Conservation (phyloP, 106 monocot genomes). For the Allium fistulosum region DNA sequence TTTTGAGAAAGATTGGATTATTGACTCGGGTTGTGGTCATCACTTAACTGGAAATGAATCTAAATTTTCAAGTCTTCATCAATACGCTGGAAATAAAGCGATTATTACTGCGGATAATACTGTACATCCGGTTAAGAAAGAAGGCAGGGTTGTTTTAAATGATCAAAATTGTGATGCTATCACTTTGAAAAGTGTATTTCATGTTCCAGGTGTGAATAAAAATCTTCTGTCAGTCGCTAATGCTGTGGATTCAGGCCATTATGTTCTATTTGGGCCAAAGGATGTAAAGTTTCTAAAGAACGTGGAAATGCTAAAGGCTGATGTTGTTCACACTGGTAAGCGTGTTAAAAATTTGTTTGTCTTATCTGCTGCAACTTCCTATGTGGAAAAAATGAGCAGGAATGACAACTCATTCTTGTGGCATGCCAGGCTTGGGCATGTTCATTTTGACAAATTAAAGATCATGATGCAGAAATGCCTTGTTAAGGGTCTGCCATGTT, state of each 20-base stretch:
- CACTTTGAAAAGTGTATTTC: background rate
- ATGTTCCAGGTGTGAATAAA: slow-evolving; percentile 5
- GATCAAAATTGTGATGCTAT: background rate
- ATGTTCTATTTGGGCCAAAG: background rate
- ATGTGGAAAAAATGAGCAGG: background rate
- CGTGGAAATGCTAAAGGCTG: background rate
- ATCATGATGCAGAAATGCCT: background rate
- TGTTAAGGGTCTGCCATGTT: background rate
- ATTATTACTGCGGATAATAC: slow-evolving; percentile 4
- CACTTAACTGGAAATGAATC: too few species aligned
- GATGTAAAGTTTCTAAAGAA: slow-evolving; percentile 7
- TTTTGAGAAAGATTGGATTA: too few species aligned
- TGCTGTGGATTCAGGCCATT: background rate
- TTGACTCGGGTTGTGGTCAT: too few species aligned
- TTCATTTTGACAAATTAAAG: background rate
- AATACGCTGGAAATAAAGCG: background rate
- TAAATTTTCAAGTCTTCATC: too few species aligned
- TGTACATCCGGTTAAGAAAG: background rate
- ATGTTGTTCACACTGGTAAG: background rate
- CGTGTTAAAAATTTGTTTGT: slow-evolving; percentile 1
- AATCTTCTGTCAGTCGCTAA: slow-evolving; percentile 1
- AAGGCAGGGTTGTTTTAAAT: background rate
- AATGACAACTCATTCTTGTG: background rate
- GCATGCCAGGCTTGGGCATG: background rate
- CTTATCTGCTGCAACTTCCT: background rate